Evolutionary conservation across 1,139 yeast species (phyloP).

Genomic region (Candida pseudoviswanathii): DNA sequence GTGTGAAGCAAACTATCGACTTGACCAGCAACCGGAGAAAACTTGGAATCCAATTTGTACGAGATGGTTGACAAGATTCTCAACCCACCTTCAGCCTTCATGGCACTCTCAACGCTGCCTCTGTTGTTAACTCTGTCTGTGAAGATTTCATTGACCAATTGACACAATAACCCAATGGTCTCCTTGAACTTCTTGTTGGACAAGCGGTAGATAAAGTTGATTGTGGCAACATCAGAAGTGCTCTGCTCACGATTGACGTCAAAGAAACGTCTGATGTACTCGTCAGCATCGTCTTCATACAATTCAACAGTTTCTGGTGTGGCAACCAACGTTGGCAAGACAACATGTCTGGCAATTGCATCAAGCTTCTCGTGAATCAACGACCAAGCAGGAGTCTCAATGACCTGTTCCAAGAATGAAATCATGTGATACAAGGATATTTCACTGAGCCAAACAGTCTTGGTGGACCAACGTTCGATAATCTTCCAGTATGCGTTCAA

Average conservation of each 20-base stretch:
- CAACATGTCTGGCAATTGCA: slow-evolving; percentile 58
- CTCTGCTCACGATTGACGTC: slow-evolving; percentile 71
- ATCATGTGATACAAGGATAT: slow-evolving; percentile 62
- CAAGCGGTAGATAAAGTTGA: slow-evolving; percentile 64
- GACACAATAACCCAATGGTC: slow-evolving; percentile 43
- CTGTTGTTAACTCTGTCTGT: slow-evolving; percentile 39
- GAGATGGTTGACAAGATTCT: slow-evolving; percentile 51
- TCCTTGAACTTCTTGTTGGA: slow-evolving; percentile 50
- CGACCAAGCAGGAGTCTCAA: slow-evolving; percentile 56
- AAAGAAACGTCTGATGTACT: slow-evolving; percentile 68
- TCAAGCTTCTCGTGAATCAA: slow-evolving; percentile 58
- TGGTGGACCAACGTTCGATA: slow-evolving; percentile 61
- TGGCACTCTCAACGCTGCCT: slow-evolving; percentile 33
- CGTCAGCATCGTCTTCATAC: slow-evolving; percentile 74
- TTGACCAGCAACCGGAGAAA: slow-evolving; percentile 48
- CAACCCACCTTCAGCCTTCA: slow-evolving; percentile 53
- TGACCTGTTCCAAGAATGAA: slow-evolving; percentile 63
- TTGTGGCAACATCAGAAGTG: slow-evolving; percentile 82
- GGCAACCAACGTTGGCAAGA: slow-evolving; percentile 66
- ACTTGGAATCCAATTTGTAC: slow-evolving; percentile 38
- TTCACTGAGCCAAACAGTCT: slow-evolving; percentile 62
- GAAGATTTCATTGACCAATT: slow-evolving; percentile 54
- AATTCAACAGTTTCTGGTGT: slow-evolving; percentile 57
- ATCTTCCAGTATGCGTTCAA: slow-evolving; percentile 59
- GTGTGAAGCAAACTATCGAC: slow-evolving; percentile 47